Conservation (phyloP, 352 stramenopile species). For the Pythium oligandrum region DNA sequence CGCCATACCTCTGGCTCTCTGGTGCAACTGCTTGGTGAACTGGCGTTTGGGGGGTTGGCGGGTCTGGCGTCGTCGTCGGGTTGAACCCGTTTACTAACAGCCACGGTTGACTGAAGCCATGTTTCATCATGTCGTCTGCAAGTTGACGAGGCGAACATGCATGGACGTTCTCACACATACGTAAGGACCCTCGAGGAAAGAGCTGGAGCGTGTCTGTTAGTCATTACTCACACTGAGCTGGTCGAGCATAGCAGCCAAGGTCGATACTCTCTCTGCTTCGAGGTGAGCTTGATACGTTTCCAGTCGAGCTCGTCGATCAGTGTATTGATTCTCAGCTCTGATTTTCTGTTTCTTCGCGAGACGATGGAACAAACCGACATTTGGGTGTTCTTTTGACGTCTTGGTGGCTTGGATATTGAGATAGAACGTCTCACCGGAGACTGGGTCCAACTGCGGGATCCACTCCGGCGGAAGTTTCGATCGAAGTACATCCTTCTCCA, state of each 20-base stretch:
- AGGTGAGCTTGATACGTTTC: constrained; percentile 20
- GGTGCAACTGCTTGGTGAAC: no score
- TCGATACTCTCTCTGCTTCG: constrained; percentile 9
- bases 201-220: no score
- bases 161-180: no score
- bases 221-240: no score
- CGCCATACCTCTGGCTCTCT: not conserved
- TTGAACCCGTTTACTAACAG: no score
- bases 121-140: no score
- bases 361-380: constrained; percentile 24
- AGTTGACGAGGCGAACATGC: no score
- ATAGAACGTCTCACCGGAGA: constrained; percentile 34
- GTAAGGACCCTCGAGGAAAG: no score
- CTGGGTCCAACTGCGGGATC: constrained; percentile 35
- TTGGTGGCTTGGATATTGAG: constrained; percentile 34
- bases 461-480: constrained; percentile 29
- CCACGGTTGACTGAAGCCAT: not conserved
- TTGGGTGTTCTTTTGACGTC: constrained; percentile 29
- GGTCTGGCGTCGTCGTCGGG: no score
- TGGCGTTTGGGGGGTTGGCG: not conserved
- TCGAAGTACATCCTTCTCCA: constrained; percentile 35
- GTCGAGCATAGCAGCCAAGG: not conserved
- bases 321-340: constrained; percentile 21
- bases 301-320: constrained; percentile 15
- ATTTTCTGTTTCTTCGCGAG: constrained; percentile 25